Evolutionary conservation across 345 rosid species (phyloP).

Genomic region (Crucihimalaya himalaica): DNA sequence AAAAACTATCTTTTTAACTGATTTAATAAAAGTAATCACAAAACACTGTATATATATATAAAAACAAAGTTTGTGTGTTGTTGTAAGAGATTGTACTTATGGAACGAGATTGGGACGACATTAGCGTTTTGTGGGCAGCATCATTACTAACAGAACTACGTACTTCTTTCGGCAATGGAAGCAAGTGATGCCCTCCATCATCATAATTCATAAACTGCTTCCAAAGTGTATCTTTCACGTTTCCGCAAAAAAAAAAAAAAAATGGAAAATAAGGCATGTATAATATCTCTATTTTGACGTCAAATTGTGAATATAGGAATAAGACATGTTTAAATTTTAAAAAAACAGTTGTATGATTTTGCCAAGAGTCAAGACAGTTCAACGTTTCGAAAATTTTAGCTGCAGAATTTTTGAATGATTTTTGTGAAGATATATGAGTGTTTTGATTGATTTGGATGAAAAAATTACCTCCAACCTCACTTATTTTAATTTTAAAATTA

Average conservation of each 20-base stretch:
- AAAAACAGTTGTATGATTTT: neutral
- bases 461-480: neutral
- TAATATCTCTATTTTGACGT: neutral
- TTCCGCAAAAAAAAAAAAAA: neutral
- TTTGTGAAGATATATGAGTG: neutral
- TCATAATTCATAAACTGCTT: conserved; percentile 26
- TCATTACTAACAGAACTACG: conserved; percentile 20
- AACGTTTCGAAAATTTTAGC: neutral
- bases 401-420: neutral
- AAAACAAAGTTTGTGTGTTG: neutral
- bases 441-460: neutral
- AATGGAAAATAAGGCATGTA: too few species aligned
- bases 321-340: neutral
- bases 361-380: neutral
- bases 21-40: neutral
- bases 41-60: neutral
- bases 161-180: conserved; percentile 1
- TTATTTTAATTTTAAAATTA: neutral
- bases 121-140: conserved; percentile 15
- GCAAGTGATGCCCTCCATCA: conserved; percentile 19
- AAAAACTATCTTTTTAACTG: neutral
- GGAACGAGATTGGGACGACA: conserved; percentile 1
- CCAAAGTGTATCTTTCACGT: conserved; percentile 26
- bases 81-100: neutral
- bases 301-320: neutral